phyloP scores from a whole-genome alignment of 176 grass and related monocot genomes.

The Oryza officinalis region DNA sequence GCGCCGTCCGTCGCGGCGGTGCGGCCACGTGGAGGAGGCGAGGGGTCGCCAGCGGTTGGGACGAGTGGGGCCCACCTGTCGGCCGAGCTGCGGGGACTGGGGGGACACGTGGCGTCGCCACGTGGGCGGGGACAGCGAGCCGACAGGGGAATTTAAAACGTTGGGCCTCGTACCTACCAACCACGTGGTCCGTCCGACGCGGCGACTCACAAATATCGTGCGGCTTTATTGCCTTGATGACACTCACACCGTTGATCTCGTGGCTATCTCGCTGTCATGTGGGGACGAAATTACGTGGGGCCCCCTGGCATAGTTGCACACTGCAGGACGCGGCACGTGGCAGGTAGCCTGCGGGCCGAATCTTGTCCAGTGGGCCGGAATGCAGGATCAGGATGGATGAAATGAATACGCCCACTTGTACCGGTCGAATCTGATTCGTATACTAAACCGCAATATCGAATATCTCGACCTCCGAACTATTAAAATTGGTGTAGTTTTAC shows the following conservation, averaged over 20 bases:
- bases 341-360: background rate
- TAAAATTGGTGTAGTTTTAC: too few species aligned
- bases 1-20: background rate
- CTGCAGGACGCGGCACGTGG: background rate
- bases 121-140: background rate
- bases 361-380: too few species aligned
- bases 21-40: slow-evolving; percentile 34
- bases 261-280: background rate
- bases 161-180: background rate
- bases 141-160: slow-evolving; percentile 4
- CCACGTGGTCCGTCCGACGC: background rate
- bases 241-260: too few species aligned
- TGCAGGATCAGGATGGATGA: too few species aligned
- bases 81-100: background rate
- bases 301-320: too few species aligned
- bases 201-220: slow-evolving; percentile 26
- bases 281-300: background rate
- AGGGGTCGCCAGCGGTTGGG: background rate
- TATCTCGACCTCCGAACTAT: too few species aligned
- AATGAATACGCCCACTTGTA: too few species aligned
- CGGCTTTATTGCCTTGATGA: background rate
- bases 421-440: too few species aligned
- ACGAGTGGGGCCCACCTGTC: background rate
- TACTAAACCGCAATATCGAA: too few species aligned
- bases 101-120: slow-evolving; percentile 8